Conservation (phyloP, 441 rosid genomes). For the Biscutella laevigata region DNA sequence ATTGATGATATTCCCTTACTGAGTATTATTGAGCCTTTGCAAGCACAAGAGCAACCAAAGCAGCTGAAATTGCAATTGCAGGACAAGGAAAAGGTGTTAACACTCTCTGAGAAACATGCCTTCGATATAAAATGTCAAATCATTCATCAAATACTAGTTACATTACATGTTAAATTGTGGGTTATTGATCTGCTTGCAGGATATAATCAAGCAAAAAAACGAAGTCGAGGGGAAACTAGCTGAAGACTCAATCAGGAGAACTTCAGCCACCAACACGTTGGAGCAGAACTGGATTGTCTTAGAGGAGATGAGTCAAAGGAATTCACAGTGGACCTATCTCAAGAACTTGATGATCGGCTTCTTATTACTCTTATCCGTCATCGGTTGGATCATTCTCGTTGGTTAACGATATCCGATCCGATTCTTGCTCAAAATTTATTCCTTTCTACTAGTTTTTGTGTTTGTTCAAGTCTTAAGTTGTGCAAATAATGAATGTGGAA, state of each 20-base stretch:
- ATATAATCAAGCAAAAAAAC: neutral
- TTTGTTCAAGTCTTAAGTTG: neutral
- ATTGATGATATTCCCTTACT: neutral
- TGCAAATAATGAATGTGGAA: neutral
- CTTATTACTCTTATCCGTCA: slow-evolving; percentile 13
- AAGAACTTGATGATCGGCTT: slow-evolving; percentile 19
- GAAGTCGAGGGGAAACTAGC: slow-evolving; percentile 13
- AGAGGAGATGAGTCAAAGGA: slow-evolving; percentile 7
- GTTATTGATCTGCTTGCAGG: slow-evolving; percentile 15
- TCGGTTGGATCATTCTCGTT: slow-evolving; percentile 14
- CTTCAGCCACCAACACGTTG: neutral
- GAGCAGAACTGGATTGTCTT: slow-evolving; percentile 14
- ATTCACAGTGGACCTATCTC: slow-evolving; percentile 1
- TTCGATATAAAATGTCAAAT: neutral
- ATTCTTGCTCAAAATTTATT: slow-evolving; percentile 2
- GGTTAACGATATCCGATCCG: neutral
- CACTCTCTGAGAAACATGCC: neutral
- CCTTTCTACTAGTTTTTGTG: neutral
- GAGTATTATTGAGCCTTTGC: neutral
- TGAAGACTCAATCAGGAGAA: slow-evolving; percentile 6
- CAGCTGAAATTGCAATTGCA: neutral
- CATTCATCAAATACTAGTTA: neutral
- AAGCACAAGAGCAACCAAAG: slow-evolving; percentile 14
- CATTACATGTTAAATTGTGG: neutral
- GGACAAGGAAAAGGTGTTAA: slow-evolving; percentile 7